phyloP scores from a whole-genome alignment of 1,284 basidiomycete genomes.

The Sanghuangporus sanghuang region DNA sequence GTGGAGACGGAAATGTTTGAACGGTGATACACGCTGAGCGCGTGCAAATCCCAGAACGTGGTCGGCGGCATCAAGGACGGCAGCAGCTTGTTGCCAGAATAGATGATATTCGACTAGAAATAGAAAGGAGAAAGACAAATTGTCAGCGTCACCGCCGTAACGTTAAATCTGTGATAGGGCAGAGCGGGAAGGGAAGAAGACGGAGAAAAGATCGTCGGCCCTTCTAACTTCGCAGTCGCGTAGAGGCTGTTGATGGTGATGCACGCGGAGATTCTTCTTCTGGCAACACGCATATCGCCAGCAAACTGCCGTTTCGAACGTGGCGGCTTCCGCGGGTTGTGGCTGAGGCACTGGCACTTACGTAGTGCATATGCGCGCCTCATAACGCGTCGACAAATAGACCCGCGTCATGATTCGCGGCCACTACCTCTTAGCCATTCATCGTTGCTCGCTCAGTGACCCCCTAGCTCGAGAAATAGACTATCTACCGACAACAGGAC shows the following conservation, averaged over 20 bases:
- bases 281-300: not conserved
- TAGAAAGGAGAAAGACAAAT: conserved; percentile 2
- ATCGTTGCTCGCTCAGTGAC: not conserved
- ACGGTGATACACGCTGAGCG: conserved; percentile 33
- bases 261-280: not conserved
- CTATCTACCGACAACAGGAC: not conserved
- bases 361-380: conserved; percentile 15
- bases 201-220: not conserved
- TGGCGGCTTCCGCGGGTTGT: not conserved
- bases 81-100: conserved; percentile 54
- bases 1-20: conserved; percentile 38
- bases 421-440: not conserved
- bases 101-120: conserved; percentile 47
- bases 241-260: not conserved
- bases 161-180: conserved; percentile 13
- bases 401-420: not conserved
- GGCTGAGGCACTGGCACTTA: conserved; percentile 2
- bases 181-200: conserved; percentile 2
- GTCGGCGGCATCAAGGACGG: conserved; percentile 49
- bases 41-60: conserved; percentile 23
- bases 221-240: not conserved
- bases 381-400: not conserved
- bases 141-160: conserved; percentile 13
- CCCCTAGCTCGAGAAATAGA: not conserved
- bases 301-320: conserved; percentile 1